Base-by-base conservation (phyloP, 495 filamentous ascomycete species). In the Pseudotulostoma volvatum region DNA sequence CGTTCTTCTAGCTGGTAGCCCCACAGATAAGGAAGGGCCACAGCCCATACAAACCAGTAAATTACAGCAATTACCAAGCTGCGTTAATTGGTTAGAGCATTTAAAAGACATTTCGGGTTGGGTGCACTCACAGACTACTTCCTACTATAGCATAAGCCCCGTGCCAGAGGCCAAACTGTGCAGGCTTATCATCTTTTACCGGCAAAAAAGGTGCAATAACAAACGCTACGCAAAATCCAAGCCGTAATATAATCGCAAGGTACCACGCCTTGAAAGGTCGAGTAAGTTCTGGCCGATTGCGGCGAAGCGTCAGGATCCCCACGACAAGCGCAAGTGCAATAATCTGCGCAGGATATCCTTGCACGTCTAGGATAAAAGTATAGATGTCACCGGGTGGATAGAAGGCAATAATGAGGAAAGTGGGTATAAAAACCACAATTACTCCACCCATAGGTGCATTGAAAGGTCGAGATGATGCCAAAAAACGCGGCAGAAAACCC, bases 361-460 rank as follows among this genome's bases (percentile, higher is more conserved):
- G 68, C 2, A 75, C 68, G 16, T 75, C 66, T 5, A 74, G 53
- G 38, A 77, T 76, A 41, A 77, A 76, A 13, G 66, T 66, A 44
- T 75, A 77, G 4, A 70, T 66, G 36, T 72, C 59, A 17, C 56
- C 51, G 9, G 61, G 58, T 3, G 70, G 65, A 7, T 68, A 71
- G 8, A 76, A 55, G 16, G 52, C 44, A 31, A 74, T 73, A 17
- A 76, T 68, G 1, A 73, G 52, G 1, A 73, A 45, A 0, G 69
- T 72, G 0, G 73, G 72, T 35, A 76, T 63, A 40, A 60, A 74
- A 39, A 75, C 70, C 0, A 72, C 58, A 11, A 74, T 59, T 0
- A 77, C 53, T 0, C 64, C 72, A 2, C 71, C 68, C 19, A 73
- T 39, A 0, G 73, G 73, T 5, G 76, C 64, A 28, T 66, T 62